Evolutionary conservation across 2,329 filamentous ascomycete genomes (phyloP).

Genomic region (Xylariales sp.): DNA sequence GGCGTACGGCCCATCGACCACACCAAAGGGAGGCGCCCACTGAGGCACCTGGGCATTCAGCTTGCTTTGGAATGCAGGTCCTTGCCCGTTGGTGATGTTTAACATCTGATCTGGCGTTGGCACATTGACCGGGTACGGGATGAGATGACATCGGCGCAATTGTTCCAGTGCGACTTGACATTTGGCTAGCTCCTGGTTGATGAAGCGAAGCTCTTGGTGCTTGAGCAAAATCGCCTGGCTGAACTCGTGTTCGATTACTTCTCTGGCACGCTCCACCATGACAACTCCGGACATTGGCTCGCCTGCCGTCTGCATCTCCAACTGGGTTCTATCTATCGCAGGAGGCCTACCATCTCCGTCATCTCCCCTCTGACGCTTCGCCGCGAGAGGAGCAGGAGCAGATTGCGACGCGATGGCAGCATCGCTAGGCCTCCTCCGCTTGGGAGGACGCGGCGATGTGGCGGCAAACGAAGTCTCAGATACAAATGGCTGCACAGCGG

Average conservation of each 20-base stretch:
- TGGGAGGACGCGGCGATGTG: conserved; percentile 21
- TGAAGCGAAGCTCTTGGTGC: conserved; percentile 88
- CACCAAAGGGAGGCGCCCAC: conserved; percentile 85
- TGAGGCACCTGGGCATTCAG: conserved; percentile 63
- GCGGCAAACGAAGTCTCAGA: conserved; percentile 17
- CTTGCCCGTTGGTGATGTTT: conserved; percentile 69
- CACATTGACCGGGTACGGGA: conserved; percentile 76
- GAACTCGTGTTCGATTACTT: conserved; percentile 80
- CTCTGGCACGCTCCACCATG: conserved; percentile 53
- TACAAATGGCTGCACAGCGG: conserved; percentile 25
- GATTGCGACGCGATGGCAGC: conserved; percentile 25
- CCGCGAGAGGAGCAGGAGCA: conserved; percentile 19
- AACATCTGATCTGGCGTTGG: conserved; percentile 64
- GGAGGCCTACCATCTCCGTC: conserved; percentile 22
- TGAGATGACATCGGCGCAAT: conserved; percentile 84
- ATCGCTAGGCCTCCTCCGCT: conserved; percentile 26
- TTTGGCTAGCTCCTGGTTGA: conserved; percentile 94
- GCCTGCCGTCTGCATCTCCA: conserved; percentile 10
- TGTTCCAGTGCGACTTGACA: conserved; percentile 93
- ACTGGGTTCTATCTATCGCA: conserved; percentile 23
- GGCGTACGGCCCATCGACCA: conserved; percentile 87
- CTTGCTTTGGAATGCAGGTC: conserved; percentile 60
- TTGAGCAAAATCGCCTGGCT: conserved; percentile 89
- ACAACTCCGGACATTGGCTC: conserved; percentile 11
- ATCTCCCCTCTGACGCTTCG: conserved; percentile 40